Conservation (phyloP, 176 grass and related monocot genomes). For the Lolium rigidum region DNA sequence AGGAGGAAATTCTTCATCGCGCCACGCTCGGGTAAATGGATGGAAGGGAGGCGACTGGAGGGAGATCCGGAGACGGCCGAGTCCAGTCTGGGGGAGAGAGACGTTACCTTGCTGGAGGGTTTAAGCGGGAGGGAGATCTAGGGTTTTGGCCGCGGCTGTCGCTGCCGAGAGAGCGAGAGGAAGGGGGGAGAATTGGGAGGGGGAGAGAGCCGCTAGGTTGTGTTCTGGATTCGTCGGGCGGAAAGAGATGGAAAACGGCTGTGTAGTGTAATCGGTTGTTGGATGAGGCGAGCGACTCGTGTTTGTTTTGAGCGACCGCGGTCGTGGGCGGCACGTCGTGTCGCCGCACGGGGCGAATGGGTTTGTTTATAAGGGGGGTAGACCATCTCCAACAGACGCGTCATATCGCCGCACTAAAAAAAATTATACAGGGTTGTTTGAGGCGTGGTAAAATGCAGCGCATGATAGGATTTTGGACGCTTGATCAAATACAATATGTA, state of each 20-base stretch:
- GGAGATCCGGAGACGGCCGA: conserved; percentile 26
- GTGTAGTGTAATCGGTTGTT: not conserved
- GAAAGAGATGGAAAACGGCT: not conserved
- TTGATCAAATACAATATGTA: no score
- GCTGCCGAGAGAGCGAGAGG: not conserved
- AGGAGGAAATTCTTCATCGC: not conserved
- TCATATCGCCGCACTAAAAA: no score
- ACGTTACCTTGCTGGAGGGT: conserved; percentile 30
- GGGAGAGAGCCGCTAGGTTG: not conserved
- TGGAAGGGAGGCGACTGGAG: not conserved
- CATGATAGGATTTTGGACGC: no score
- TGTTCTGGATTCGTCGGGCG: not conserved
- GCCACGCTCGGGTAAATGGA: not conserved
- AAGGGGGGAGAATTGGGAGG: not conserved
- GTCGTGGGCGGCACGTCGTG: not conserved
- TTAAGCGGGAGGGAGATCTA: conserved; percentile 47
- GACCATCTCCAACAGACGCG: no score
- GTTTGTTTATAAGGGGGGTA: no score
- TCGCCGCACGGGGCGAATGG: not conserved
- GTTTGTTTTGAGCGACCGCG: not conserved
- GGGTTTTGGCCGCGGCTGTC: conserved; percentile 37
- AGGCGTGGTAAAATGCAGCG: no score
- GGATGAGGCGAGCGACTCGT: not conserved
- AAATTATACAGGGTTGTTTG: no score
- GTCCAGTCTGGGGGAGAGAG: not conserved